Conservation (phyloP, 164 flowering plant genomes). For the Paratinospora sagittata region DNA sequence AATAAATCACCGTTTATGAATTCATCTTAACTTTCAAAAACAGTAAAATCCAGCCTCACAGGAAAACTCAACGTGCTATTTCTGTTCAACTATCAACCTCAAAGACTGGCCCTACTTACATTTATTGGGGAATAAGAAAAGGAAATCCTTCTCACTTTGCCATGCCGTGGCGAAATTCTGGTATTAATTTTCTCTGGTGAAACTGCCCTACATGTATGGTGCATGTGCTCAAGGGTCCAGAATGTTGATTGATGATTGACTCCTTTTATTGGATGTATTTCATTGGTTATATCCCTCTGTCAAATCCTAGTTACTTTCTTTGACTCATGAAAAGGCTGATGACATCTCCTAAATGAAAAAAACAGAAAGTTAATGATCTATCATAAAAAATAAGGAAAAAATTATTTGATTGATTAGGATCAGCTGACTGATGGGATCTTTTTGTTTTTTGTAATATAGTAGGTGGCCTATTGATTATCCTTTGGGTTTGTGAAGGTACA, state of each 20-base stretch:
- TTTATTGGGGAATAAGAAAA: neutral
- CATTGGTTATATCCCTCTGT: neutral
- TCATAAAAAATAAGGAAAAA: neutral
- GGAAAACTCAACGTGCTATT: neutral
- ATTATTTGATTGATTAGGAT: conserved; percentile 1
- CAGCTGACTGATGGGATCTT: neutral
- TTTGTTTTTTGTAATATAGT: no score
- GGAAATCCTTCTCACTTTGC: neutral
- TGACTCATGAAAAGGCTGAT: neutral
- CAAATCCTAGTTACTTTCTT: neutral
- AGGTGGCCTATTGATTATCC: neutral
- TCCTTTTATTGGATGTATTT: neutral
- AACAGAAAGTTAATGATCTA: neutral
- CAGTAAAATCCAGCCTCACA: neutral
- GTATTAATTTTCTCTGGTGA: neutral
- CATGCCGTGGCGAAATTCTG: neutral
- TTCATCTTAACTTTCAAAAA: neutral
- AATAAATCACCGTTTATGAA: neutral
- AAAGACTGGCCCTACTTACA: neutral
- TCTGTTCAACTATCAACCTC: neutral
- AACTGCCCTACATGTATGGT: neutral
- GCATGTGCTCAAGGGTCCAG: neutral
- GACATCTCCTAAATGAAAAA: neutral
- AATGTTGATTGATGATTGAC: neutral
- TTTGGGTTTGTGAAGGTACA: neutral